phyloP scores from a whole-genome alignment of 1,139 yeast genomes.

The Blastobotrys raffinosifermentans region DNA sequence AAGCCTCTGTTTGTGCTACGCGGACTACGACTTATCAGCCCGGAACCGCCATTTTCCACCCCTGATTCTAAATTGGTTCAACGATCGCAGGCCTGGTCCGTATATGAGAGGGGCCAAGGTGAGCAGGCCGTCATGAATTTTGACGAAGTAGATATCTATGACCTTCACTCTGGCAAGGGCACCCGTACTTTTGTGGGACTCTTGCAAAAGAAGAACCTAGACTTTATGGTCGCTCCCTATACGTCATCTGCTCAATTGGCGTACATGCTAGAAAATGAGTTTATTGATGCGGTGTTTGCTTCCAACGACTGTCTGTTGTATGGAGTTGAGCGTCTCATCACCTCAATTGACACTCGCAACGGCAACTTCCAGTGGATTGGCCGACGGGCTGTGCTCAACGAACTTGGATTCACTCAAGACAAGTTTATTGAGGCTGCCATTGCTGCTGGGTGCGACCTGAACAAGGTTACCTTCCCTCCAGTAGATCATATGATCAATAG shows the following conservation, averaged over 20 bases:
- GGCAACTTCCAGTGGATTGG: conserved; percentile 65
- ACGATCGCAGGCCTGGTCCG: conserved; percentile 35
- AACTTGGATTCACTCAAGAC: conserved; percentile 51
- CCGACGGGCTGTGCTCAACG: conserved; percentile 51
- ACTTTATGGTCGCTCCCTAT: conserved; percentile 77
- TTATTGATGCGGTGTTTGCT: conserved; percentile 75
- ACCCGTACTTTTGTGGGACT: conserved; percentile 50
- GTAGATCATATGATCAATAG: conserved; percentile 32
- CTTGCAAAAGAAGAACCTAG: conserved; percentile 52
- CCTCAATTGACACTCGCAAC: conserved; percentile 62
- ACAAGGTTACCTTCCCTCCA: conserved; percentile 53
- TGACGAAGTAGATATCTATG: conserved; percentile 22
- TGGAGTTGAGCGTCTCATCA: conserved; percentile 62
- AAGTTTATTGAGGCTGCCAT: conserved; percentile 71
- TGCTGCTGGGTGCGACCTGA: conserved; percentile 77
- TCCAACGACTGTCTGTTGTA: conserved; percentile 72
- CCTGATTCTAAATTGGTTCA: conserved; percentile 16
- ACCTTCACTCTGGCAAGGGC: conserved; percentile 17
- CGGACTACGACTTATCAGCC: conserved; percentile 40
- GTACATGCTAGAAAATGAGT: conserved; percentile 45
- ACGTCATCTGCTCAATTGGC: conserved; percentile 77
- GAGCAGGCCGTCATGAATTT: conserved; percentile 32
- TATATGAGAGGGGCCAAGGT: conserved; percentile 31
- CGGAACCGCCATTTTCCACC: conserved; percentile 19
- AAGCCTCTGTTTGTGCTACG: conserved; percentile 72